phyloP scores from a whole-genome alignment of 2,329 filamentous ascomycete species.

The Neopestalotiopsis rosae region DNA sequence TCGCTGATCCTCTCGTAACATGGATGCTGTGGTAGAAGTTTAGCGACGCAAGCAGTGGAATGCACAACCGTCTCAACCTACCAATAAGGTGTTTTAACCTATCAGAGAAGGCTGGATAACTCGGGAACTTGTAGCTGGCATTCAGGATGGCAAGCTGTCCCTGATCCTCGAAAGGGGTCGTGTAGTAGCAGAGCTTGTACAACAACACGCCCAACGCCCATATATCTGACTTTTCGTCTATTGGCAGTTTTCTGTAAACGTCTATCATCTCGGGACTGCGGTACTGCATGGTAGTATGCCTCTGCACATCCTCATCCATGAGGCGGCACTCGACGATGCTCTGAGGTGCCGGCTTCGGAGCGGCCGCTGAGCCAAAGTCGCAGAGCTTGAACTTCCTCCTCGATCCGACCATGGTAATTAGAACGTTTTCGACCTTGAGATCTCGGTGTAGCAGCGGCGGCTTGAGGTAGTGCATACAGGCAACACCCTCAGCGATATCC shows the following conservation, averaged over 20 bases:
- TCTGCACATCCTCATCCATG: slow-evolving; percentile 96
- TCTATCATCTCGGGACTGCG: slow-evolving; percentile 98
- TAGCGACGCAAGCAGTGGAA: slow-evolving; percentile 20
- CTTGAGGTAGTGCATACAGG: slow-evolving; percentile 98
- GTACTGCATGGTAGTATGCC: slow-evolving; percentile 96
- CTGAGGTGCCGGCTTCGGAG: slow-evolving; percentile 82
- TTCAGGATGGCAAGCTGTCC: slow-evolving; percentile 97
- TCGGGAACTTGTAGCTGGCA: slow-evolving; percentile 90
- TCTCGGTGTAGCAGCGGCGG: slow-evolving; percentile 91
- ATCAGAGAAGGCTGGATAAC: slow-evolving; percentile 88
- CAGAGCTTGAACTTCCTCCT: slow-evolving; percentile 89
- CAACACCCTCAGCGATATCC: slow-evolving; percentile 93
- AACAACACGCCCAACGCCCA: slow-evolving; percentile 95
- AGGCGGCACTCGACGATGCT: slow-evolving; percentile 87
- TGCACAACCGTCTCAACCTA: slow-evolving; percentile 47
- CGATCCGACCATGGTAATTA: slow-evolving; percentile 76
- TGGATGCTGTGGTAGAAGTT: slow-evolving; percentile 66
- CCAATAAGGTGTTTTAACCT: slow-evolving; percentile 88
- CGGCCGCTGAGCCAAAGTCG: slow-evolving; percentile 93
- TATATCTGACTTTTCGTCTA: slow-evolving; percentile 98
- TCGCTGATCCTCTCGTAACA: slow-evolving; percentile 85
- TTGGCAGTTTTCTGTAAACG: slow-evolving; percentile 93
- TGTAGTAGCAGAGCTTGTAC: slow-evolving; percentile 99
- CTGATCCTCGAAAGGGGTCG: slow-evolving; percentile 96
- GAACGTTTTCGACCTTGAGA: slow-evolving; percentile 96